Percentiles rank a stretch among this genome's conserved stretches.
phyloP scores from a whole-genome alignment of 2,329 filamentous ascomycete genomes.

The Aschersonia sp. region DNA sequence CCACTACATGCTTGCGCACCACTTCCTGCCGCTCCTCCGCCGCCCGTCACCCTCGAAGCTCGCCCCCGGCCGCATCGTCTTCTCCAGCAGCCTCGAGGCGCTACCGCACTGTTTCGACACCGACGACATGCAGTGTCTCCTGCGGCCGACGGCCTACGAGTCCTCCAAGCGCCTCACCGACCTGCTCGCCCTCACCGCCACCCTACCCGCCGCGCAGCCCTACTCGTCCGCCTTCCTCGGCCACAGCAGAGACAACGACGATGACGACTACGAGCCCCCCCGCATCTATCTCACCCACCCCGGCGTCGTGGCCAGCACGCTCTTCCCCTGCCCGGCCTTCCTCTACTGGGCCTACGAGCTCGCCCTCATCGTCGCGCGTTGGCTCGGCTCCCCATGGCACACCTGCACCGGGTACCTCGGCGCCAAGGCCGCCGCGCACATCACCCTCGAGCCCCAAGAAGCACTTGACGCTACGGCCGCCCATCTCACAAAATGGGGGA shows the following conservation, averaged over 20 bases:
- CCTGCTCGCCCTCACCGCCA: slow-evolving; percentile 59
- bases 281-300: slow-evolving; percentile 72
- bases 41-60: slow-evolving; percentile 23
- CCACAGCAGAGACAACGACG: slow-evolving; percentile 12
- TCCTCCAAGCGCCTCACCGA: slow-evolving; percentile 80
- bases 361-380: slow-evolving; percentile 57
- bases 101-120: slow-evolving; percentile 35
- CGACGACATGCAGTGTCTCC: slow-evolving; percentile 64
- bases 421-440: slow-evolving; percentile 63
- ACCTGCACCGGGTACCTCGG: slow-evolving; percentile 61
- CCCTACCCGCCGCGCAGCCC: slow-evolving; percentile 47
- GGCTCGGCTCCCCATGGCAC: slow-evolving; percentile 83
- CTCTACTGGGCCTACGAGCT: slow-evolving; percentile 56
- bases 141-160: slow-evolving; percentile 58
- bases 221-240: slow-evolving; percentile 42
- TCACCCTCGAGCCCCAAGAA: slow-evolving; percentile 54
- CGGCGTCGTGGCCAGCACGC: slow-evolving; percentile 69
- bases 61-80: slow-evolving; percentile 57
- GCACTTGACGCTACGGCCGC: slow-evolving; percentile 41
- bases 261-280: slow-evolving; percentile 22
- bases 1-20: slow-evolving; percentile 79
- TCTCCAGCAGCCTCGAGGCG: slow-evolving; percentile 75
- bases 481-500: slow-evolving; percentile 69
- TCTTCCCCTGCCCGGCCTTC: slow-evolving; percentile 60
- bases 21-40: slow-evolving; percentile 60